Conservation (phyloP, 495 filamentous ascomycete genomes). For the Penicillium paxilli region DNA sequence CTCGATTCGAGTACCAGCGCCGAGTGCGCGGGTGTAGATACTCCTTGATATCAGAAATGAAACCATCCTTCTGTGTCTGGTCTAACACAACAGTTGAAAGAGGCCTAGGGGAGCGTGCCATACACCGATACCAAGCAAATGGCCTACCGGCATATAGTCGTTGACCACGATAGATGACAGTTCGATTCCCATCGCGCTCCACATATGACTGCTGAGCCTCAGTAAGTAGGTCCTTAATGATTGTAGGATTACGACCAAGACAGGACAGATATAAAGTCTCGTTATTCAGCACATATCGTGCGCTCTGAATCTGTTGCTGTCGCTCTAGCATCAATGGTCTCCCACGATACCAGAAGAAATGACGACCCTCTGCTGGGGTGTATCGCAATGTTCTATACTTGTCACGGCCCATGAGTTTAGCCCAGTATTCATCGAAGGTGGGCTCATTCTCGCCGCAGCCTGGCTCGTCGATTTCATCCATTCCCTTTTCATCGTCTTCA, state of each 20-base stretch:
- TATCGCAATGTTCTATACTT: conserved; percentile 63
- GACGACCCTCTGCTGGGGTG: conserved; percentile 63
- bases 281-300: conserved; percentile 35
- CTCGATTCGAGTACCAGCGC: conserved; percentile 76
- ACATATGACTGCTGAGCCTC: conserved; percentile 62
- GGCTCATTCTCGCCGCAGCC: not conserved
- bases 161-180: conserved; percentile 64
- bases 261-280: conserved; percentile 65
- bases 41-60: conserved; percentile 83
- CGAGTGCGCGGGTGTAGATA: conserved; percentile 75
- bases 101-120: conserved; percentile 69
- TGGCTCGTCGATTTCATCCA: conserved; percentile 10
- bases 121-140: conserved; percentile 63
- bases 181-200: conserved; percentile 60
- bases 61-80: conserved; percentile 64
- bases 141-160: conserved; percentile 25
- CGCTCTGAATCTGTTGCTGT: conserved; percentile 27
- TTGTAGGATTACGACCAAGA: conserved; percentile 63
- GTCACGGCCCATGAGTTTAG: conserved; percentile 41
- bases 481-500: conserved; percentile 43
- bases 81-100: conserved; percentile 86
- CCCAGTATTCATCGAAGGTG: conserved; percentile 47
- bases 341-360: conserved; percentile 65
- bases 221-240: conserved; percentile 65
- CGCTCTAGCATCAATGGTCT: conserved; percentile 58